Evolutionary conservation across 2,329 filamentous ascomycete genomes (phyloP).

Genomic region (Lasiodiplodia gonubiensis): DNA sequence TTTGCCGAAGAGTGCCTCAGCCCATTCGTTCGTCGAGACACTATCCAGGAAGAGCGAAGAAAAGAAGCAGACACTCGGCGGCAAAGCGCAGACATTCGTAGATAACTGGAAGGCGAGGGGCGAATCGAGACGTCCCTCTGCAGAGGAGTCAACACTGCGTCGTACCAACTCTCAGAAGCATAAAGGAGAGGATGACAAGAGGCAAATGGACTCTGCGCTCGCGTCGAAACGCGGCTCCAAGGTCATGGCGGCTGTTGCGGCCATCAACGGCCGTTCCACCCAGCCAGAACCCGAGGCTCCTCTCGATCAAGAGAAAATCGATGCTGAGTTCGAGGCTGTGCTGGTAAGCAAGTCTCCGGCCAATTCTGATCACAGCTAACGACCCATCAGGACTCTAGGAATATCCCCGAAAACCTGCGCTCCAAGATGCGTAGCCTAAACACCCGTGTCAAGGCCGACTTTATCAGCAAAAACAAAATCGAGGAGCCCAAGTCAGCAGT

Average conservation of each 20-base stretch:
- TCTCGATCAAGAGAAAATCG: constrained; percentile 61
- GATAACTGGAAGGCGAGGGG: constrained; percentile 26
- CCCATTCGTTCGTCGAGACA: constrained; percentile 48
- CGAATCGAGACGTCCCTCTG: constrained; percentile 24
- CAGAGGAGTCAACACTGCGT: constrained; percentile 16
- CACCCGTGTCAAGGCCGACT: constrained; percentile 90
- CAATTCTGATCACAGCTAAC: constrained; percentile 61
- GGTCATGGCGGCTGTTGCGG: constrained; percentile 69
- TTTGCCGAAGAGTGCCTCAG: constrained; percentile 49
- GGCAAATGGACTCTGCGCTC: constrained; percentile 35
- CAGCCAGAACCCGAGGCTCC: constrained; percentile 40
- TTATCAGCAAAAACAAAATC: constrained; percentile 86
- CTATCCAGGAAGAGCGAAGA: constrained; percentile 46
- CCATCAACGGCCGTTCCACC: constrained; percentile 61
- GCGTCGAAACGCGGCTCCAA: constrained; percentile 55
- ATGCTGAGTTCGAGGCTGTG: constrained; percentile 67
- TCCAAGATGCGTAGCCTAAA: constrained; percentile 93
- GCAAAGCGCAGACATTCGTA: constrained; percentile 26
- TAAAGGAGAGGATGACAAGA: constrained; percentile 25
- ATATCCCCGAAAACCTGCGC: constrained; percentile 91
- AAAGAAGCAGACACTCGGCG: constrained; percentile 33
- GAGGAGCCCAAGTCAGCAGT: constrained; percentile 56
- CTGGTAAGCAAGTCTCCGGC: constrained; percentile 59
- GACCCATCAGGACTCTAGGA: constrained; percentile 75
- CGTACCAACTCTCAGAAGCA: constrained; percentile 18